phyloP scores from a whole-genome alignment of 2,329 filamentous ascomycete genomes.

The Monosporascus sp. region DNA sequence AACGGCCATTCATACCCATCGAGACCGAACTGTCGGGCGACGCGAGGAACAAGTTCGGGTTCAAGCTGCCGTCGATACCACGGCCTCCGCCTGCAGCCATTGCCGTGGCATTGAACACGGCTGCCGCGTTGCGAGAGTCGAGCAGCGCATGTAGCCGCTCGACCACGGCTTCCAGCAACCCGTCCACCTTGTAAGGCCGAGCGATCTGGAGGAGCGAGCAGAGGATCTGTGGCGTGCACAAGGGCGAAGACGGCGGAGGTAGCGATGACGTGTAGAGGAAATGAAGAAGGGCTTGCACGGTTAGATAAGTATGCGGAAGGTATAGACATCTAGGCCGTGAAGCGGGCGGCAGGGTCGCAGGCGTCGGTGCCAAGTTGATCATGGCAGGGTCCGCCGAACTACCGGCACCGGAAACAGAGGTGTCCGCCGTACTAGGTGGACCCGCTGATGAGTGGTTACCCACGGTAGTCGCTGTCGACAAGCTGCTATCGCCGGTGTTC shows the following conservation, averaged over 20 bases:
- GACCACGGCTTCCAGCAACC: slow-evolving; percentile 85
- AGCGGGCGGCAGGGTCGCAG: slow-evolving; percentile 50
- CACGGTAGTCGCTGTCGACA: slow-evolving; percentile 40
- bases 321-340: slow-evolving; percentile 82
- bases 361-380: slow-evolving; percentile 53
- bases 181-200: slow-evolving; percentile 88
- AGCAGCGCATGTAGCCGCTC: slow-evolving; percentile 84
- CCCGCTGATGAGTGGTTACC: slow-evolving; percentile 28
- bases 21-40: slow-evolving; percentile 26
- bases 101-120: slow-evolving; percentile 95
- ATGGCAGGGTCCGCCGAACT: slow-evolving; percentile 38
- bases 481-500: slow-evolving; percentile 42
- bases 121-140: slow-evolving; percentile 89
- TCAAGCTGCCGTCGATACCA: slow-evolving; percentile 64
- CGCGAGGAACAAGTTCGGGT: slow-evolving; percentile 57
- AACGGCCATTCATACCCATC: slow-evolving; percentile 21
- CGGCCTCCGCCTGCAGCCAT: slow-evolving; percentile 95
- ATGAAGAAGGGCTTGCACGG: slow-evolving; percentile 83
- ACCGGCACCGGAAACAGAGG: slow-evolving; percentile 36
- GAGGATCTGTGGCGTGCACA: slow-evolving; percentile 91
- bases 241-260: slow-evolving; percentile 65
- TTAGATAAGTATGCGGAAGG: slow-evolving; percentile 85
- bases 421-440: slow-evolving; percentile 39
- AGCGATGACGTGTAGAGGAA: slow-evolving; percentile 91
- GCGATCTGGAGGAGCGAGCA: slow-evolving; percentile 93